Conservation (phyloP, 192 early-diverging fungal species). For the Entomortierella parvispora region DNA sequence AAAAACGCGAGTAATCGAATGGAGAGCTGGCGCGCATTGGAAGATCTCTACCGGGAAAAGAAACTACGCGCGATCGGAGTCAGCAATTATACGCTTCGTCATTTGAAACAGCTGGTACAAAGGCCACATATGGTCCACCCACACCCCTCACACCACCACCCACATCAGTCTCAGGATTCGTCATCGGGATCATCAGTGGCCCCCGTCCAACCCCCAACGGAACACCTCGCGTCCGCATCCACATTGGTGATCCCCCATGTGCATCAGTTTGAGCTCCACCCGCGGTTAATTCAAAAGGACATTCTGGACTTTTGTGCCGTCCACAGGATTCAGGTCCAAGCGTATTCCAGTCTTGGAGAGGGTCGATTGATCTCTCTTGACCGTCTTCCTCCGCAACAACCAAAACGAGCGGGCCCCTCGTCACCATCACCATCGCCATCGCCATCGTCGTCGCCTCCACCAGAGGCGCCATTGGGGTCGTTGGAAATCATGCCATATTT, state of each 20-base stretch:
- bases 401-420: conserved; percentile 3
- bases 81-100: conserved; percentile 72
- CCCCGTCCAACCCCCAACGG: neutral
- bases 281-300: conserved; percentile 65
- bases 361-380: conserved; percentile 50
- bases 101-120: conserved; percentile 67
- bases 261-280: conserved; percentile 79
- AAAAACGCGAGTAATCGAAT: conserved; percentile 61
- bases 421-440: neutral
- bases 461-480: neutral
- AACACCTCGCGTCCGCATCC: conserved; percentile 9
- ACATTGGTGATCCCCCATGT: conserved; percentile 71
- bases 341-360: conserved; percentile 80
- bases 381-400: conserved; percentile 15
- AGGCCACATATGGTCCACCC: conserved; percentile 12
- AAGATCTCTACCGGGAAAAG: conserved; percentile 64
- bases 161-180: conserved; percentile 26
- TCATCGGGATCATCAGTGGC: neutral
- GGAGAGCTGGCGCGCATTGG: conserved; percentile 72
- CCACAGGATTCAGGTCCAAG: conserved; percentile 69
- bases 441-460: neutral
- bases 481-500: conserved; percentile 46
- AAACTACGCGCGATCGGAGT: conserved; percentile 76
- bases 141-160: neutral
- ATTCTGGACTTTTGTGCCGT: conserved; percentile 64